Evolutionary conservation across 2,329 filamentous ascomycete genomes (phyloP).

Genomic region (Chrysoporthe austroafricana): DNA sequence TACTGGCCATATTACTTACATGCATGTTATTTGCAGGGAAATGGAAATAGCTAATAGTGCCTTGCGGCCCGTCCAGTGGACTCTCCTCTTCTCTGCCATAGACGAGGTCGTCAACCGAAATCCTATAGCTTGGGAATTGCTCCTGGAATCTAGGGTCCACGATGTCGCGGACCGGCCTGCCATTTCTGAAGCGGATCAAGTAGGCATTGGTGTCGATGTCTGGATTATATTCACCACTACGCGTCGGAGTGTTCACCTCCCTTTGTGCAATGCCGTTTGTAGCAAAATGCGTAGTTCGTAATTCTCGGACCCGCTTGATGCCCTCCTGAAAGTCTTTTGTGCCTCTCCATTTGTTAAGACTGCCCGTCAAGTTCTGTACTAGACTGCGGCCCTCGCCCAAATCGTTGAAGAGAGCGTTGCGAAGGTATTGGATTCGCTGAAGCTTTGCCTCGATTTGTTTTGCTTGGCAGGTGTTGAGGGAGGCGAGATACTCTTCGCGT

Average conservation of each 20-base stretch:
- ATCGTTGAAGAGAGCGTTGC: constrained; percentile 19
- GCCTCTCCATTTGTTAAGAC: constrained; percentile 18
- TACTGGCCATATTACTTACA: constrained; percentile 19
- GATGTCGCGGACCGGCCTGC: constrained; percentile 15
- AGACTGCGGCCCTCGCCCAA: constrained; percentile 17
- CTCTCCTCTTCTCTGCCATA: not conserved
- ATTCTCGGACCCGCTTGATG: constrained; percentile 15
- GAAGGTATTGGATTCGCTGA: constrained; percentile 18
- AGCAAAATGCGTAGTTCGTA: constrained; percentile 25
- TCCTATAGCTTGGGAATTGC: constrained; percentile 24
- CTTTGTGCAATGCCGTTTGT: constrained; percentile 16
- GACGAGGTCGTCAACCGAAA: constrained; percentile 22
- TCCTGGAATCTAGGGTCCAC: constrained; percentile 21
- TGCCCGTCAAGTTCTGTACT: constrained; percentile 18
- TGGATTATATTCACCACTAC: constrained; percentile 17
- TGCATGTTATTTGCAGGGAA: constrained; percentile 33
- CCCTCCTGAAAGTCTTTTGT: constrained; percentile 26
- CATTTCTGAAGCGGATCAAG: constrained; percentile 25
- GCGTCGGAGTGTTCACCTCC: constrained; percentile 7
- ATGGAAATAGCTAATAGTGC: constrained; percentile 31
- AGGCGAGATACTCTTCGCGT: constrained; percentile 22
- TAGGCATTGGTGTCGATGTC: constrained; percentile 28
- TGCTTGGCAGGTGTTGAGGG: constrained; percentile 14
- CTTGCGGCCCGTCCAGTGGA: constrained; percentile 8
- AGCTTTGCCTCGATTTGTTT: constrained; percentile 22